Percentiles rank a stretch among this genome's conserved stretches.
These are phyloP conservation scores for Xeromyces bisporus DNA, from an alignment of 495 filamentous ascomycete species.

Conservation along the genomic window DNA sequence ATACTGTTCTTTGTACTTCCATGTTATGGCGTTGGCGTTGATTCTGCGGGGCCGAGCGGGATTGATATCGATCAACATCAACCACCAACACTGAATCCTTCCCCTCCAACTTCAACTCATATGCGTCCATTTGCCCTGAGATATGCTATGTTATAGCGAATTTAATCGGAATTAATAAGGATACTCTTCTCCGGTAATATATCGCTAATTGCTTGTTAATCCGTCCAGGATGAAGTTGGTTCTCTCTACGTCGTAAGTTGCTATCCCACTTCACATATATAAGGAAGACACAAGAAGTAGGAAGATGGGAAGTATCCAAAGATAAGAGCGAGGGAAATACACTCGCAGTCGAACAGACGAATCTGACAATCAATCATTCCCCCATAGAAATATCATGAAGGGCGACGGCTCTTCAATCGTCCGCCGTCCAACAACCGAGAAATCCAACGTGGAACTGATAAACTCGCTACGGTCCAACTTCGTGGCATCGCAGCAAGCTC, in stretches of 20 bases:
- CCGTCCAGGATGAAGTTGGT: slow-evolving; percentile 56
- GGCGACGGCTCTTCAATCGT: slow-evolving; percentile 62
- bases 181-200: not conserved
- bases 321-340: not conserved
- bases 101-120: too few relatives aligned
- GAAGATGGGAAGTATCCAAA: too few relatives aligned
- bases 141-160: too few relatives aligned
- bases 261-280: slow-evolving; percentile 2
- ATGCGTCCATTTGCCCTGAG: too few relatives aligned
- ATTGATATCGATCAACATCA: too few relatives aligned
- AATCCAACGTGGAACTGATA: slow-evolving; percentile 77
- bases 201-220: too few relatives aligned
- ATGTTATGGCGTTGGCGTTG: too few relatives aligned
- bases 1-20: too few relatives aligned
- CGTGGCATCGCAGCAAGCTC: slow-evolving; percentile 47
- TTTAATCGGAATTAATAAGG: too few relatives aligned
- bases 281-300: slow-evolving; percentile 3
- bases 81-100: too few relatives aligned
- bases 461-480: slow-evolving; percentile 75
- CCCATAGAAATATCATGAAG: slow-evolving; percentile 60
- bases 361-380: slow-evolving; percentile 1
- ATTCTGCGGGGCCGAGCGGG: too few relatives aligned
- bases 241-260: slow-evolving; percentile 67
- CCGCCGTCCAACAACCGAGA: slow-evolving; percentile 50
- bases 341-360: not conserved